Evolutionary conservation across 495 filamentous ascomycete species (phyloP), one percentile per base, ranked within the genome.

Genomic region (Elasticomyces elasticus): DNA sequence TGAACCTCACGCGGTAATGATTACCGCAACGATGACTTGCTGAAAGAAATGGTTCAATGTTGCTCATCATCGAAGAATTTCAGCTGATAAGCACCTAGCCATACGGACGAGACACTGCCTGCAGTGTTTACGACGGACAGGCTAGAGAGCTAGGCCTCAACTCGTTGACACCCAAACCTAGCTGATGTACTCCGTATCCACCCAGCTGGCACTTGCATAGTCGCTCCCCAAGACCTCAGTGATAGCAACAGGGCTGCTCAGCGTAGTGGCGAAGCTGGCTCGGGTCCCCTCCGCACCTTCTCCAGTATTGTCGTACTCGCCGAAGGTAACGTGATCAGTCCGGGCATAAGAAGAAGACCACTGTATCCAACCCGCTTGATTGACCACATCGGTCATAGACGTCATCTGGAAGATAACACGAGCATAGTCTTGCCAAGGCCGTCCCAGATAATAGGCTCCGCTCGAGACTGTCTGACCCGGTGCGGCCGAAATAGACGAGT

Each of bases 381-480:
- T 82, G 56, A 87, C 76, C 17, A 83, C 76, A 25, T 63, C 59
- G n/a, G 69, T 71, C 59, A 85, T 66, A 5, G 55, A 51, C 2
- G 76, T 81, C 27, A 72, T 68, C 64, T 84, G 83, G 67, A 84
- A 80, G 24, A 79, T 73, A 1, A 83, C 82, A 1, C 78, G 67
- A 4, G 81, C 72, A 57, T 78, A 83, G 47, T 76, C 64, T 10
- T 72, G 65, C 81, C 82, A 86, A 17, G 82, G 83, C n/a, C 82
- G 74, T 6, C 83, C 82, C 3, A 86, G 72, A 60, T 80, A 84
- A 47, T 74, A 78, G 25, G 73, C 70, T 5, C 79, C 81, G 10
- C 62, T 56, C 2, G 69, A 22, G 7, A 83, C 75, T 23, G 46
- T 64, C 30, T 74, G 64, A 5, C 77, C 79, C 0, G 65, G 50